Conservation (phyloP, 2,329 filamentous ascomycete species). For the Trichoderma koningii region DNA sequence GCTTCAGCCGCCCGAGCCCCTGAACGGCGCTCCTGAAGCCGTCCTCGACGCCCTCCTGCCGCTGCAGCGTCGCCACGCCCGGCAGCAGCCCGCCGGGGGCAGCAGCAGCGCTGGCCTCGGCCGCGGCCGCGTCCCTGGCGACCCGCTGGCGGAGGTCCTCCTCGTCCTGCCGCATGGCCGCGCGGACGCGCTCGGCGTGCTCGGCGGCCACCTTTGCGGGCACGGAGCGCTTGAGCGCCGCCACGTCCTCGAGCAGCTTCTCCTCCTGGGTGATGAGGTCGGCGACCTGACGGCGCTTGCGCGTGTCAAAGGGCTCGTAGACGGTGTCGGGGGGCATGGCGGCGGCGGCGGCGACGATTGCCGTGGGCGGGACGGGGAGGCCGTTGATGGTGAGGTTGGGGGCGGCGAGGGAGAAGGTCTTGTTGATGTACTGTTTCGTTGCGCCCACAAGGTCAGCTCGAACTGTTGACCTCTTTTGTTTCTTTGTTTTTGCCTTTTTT, state of each 20-base stretch:
- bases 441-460: background rate
- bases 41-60: constrained; percentile 48
- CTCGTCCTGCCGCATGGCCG: constrained; percentile 51
- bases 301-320: constrained; percentile 63
- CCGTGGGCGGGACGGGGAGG: constrained; percentile 48
- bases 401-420: constrained; percentile 60
- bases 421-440: constrained; percentile 57
- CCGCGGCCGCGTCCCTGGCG: constrained; percentile 29
- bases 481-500: background rate
- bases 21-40: constrained; percentile 52
- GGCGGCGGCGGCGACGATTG: constrained; percentile 41
- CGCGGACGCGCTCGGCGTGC: constrained; percentile 46
- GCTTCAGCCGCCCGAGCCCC: constrained; percentile 56
- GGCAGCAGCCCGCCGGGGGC: background rate
- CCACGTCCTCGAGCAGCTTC: constrained; percentile 64
- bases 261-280: constrained; percentile 64
- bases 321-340: constrained; percentile 35
- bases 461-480: background rate
- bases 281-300: constrained; percentile 60
- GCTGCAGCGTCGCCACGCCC: constrained; percentile 44
- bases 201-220: constrained; percentile 49
- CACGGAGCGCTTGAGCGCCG: constrained; percentile 57
- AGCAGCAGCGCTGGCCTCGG: constrained; percentile 10
- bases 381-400: constrained; percentile 67
- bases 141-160: constrained; percentile 42